Base-by-base conservation (phyloP, 768 basidiomycete species). In the Clavaria fumosa region DNA sequence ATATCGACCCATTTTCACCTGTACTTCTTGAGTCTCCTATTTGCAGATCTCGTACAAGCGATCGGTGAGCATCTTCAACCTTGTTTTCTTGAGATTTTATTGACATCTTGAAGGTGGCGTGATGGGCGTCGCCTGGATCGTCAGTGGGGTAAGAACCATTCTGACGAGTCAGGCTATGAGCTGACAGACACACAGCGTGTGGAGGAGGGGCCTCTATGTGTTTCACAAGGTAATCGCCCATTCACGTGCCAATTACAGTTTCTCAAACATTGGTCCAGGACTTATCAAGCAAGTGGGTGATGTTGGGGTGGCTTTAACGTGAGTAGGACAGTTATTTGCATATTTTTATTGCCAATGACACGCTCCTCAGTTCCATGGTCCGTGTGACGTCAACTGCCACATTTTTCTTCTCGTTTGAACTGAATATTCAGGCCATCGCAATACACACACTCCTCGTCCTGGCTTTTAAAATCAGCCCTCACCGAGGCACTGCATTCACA, bases 281-380 rank as follows among this genome's bases (percentile, higher is more conserved):
- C 48, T 57, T 4, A 45, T 61, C 42, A 58, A 61, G 38, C 54
- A 64, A 35, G 46, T 57, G 21, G 62, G 62, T 3, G 61, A 63
- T 41, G 61, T 62, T 10, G 60, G 60, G 4, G 60, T 61, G 10
- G 60, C 62, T 20, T 42, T 64, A 10, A 55, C 52, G 60, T 60
- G 42, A 34, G 54, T 52, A n/a, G 24, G 17, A 20, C 18, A 15
- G 14, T 31, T 38, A n/a, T 27, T 19, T 37, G 15, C n/a, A n/a
- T 22, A 11, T 39, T 10, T 20, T 18, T 12, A n/a, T 7, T 40
- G 28, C 26, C 11, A 14, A 21, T 21, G 6, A 20, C 5, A 30
- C 14, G 9, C 17, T 40, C 28, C n/a, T n/a, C 18, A 37, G 34
- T 23, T 41, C 46, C 39, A 39, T 23, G n/a, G 23, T 11, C 18